phyloP scores from a whole-genome alignment of 2,329 filamentous ascomycete genomes.

The Acrodontium crateriforme region DNA sequence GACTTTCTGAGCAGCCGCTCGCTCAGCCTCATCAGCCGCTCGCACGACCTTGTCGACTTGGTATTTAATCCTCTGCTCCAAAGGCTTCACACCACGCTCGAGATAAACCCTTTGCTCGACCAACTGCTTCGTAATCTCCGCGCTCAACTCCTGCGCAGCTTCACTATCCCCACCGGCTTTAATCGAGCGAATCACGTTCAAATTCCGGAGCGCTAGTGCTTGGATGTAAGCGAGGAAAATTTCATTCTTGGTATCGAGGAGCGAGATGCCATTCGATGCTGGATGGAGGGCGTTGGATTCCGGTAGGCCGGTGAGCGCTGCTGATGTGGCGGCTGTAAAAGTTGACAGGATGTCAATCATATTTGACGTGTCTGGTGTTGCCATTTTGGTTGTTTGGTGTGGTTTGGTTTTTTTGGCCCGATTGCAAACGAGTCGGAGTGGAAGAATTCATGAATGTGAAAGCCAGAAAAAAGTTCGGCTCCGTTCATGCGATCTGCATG shows the following conservation, averaged over 20 bases:
- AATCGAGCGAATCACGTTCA: constrained; percentile 24
- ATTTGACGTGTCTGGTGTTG: constrained; percentile 26
- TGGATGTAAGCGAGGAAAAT: constrained; percentile 93
- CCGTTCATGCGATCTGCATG: no score
- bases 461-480: no score
- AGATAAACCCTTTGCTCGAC: constrained; percentile 83
- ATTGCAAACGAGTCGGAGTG: no score
- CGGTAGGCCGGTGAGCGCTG: constrained; percentile 38
- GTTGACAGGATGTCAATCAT: constrained; percentile 27
- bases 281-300: constrained; percentile 50
- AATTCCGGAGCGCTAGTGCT: constrained; percentile 66
- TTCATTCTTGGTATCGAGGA: constrained; percentile 93
- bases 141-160: constrained; percentile 35
- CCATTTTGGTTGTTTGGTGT: constrained; percentile 16
- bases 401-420: not conserved
- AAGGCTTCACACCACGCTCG: constrained; percentile 78
- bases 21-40: constrained; percentile 62
- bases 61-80: constrained; percentile 84
- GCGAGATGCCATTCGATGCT: constrained; percentile 77
- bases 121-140: constrained; percentile 70
- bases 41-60: constrained; percentile 91
- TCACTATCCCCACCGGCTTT: constrained; percentile 24
- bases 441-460: no score
- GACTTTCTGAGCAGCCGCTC: constrained; percentile 26
- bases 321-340: constrained; percentile 49